Evolutionary conservation across 768 basidiomycete genomes (phyloP).

Genomic region (Leccinum imitatum): DNA sequence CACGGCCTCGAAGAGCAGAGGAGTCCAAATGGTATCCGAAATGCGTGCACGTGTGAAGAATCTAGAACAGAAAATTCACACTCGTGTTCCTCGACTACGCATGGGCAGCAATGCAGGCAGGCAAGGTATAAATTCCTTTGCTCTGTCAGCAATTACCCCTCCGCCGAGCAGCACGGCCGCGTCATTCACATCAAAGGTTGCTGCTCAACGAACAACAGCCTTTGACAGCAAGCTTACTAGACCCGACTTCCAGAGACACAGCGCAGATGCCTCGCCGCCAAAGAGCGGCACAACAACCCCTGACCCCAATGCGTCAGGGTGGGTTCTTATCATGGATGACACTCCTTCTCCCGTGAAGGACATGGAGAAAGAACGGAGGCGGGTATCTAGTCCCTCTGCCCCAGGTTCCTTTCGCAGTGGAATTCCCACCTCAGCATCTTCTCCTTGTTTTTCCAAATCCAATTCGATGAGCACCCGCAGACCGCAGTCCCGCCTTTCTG

Average conservation of each 20-base stretch:
- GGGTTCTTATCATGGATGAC: constrained; percentile 91
- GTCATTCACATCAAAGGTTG: constrained; percentile 27
- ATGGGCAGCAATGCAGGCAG: constrained; percentile 75
- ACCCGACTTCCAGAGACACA: constrained; percentile 39
- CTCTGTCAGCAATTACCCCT: constrained; percentile 34
- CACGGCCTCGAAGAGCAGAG: constrained; percentile 68
- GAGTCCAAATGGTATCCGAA: constrained; percentile 90
- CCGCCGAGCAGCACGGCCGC: constrained; percentile 40
- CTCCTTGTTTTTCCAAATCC: constrained; percentile 44
- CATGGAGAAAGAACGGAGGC: constrained; percentile 53
- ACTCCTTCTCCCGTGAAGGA: constrained; percentile 68
- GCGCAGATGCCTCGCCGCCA: constrained; percentile 43
- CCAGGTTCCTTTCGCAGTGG: constrained; percentile 53
- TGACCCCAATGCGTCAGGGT: constrained; percentile 67
- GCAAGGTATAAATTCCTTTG: constrained; percentile 39
- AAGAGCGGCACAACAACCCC: constrained; percentile 41
- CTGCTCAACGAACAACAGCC: constrained; percentile 16
- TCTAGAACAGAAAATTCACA: constrained; percentile 84
- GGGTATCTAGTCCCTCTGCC: constrained; percentile 61
- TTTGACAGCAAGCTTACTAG: constrained; percentile 25
- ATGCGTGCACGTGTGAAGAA: constrained; percentile 84
- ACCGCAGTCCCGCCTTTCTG: constrained; percentile 74
- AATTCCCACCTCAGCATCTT: constrained; percentile 45
- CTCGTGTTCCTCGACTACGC: constrained; percentile 79
- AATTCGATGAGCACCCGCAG: constrained; percentile 51